A percentile compares a stretch with the other conserved stretches of the same genome.
These are phyloP conservation scores for Ophiostoma australiae DNA, from an alignment of 2,329 filamentous ascomycete genomes.

Conservation along the genomic window DNA sequence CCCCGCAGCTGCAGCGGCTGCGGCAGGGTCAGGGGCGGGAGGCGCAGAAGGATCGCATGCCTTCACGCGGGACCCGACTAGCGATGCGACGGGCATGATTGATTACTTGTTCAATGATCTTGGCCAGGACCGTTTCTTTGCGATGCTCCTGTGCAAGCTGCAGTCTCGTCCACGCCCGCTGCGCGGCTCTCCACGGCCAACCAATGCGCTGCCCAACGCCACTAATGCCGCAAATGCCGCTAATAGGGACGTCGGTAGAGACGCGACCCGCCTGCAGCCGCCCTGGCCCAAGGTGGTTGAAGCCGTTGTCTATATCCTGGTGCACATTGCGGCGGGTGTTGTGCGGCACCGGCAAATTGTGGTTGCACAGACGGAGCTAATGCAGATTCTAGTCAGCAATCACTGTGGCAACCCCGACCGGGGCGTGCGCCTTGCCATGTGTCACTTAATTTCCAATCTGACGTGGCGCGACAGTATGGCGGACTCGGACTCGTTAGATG, in stretches of 20 bases:
- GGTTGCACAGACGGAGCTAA: conserved; percentile 68
- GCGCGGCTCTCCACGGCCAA: neutral
- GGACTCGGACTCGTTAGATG: conserved; percentile 63
- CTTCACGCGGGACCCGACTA: conserved; percentile 43
- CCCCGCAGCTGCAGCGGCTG: neutral
- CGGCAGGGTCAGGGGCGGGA: conserved; percentile 26
- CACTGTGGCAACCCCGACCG: conserved; percentile 69
- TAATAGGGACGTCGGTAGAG: conserved; percentile 39
- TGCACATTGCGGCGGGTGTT: conserved; percentile 80
- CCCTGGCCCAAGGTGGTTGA: conserved; percentile 66
- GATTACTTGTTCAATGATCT: conserved; percentile 74
- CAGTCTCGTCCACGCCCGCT: conserved; percentile 1
- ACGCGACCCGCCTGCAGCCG: conserved; percentile 45
- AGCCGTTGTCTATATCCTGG: conserved; percentile 73
- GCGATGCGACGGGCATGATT: conserved; percentile 66
- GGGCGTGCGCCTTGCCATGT: conserved; percentile 71
- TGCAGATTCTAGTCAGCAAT: conserved; percentile 61
- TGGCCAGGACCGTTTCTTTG: conserved; percentile 72
- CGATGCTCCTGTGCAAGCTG: conserved; percentile 74
- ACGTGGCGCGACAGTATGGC: conserved; percentile 73
- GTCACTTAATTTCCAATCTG: conserved; percentile 81
- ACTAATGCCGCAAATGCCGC: conserved; percentile 28
- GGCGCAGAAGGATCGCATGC: neutral
- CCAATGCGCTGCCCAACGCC: neutral
- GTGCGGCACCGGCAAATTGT: conserved; percentile 73